Base-by-base conservation (phyloP, 768 basidiomycete genomes). In the Amanita pallidorosea region DNA sequence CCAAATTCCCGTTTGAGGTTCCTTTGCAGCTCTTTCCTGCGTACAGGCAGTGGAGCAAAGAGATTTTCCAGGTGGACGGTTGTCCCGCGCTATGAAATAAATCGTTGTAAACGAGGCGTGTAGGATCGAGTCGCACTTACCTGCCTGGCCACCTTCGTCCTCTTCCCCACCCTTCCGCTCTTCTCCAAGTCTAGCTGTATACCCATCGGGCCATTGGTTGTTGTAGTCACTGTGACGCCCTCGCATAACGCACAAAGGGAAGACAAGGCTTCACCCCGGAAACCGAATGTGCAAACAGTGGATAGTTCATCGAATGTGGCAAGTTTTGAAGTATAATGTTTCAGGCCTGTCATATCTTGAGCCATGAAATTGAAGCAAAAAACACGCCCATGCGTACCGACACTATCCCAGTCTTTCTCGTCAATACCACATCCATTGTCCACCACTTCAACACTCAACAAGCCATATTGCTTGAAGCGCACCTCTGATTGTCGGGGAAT, bases 241-340 rank as follows among this genome's bases (percentile, higher is more conserved):
- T 87, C 83, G 45, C 81, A 77, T 1, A 96, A 67, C 1, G 89
- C 89, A 60, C 94, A 99, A 0, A 99, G 73, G 2, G 95, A 93
- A 6, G 92, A 91, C 0, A 99, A 71, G 0, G 96, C 96, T 67
- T 99, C 96, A 13, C 96, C 96, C 34, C 96, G 79, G 61, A 98
- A 99, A 0, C 95, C 95, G 63, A 97, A 96, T 0, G 92, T 91
- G 5, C 68, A 67, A 8, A 98, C 79, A 0, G 74, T 68, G 2
- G 77, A 69, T 3, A 97, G 76, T 61, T 92, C 88, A 3, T 77
- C 67, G 60, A 85, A 91, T 0, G 81, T 76, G 3, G 79, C 65
- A 0, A 99, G 71, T 64, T 99, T 99, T 5, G 95, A 97, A 0
- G 95, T 99, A 61, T 92, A 81, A 59, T 96, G 88, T 62, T 96